Base-by-base conservation (phyloP, 176 grass and related monocot genomes). In the Eleusine coracana region DNA sequence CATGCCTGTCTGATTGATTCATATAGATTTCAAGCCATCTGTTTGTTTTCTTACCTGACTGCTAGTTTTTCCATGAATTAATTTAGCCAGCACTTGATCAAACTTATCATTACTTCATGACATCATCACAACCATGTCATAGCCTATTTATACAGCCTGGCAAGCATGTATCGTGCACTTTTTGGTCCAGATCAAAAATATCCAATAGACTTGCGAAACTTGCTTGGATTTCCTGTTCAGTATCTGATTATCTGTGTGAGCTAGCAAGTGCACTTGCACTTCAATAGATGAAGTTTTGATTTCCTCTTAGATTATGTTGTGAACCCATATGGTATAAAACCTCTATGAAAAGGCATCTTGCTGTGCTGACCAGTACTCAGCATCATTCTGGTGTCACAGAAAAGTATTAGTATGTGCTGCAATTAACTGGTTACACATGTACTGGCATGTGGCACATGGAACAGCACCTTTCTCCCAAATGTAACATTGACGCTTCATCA, bases 1-100 rank as follows among this genome's bases (percentile, higher is more conserved):
- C 50, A 34, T 75, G 7, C 44, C 70, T 36, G 10, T 63, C 64
- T 81, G n/a, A n/a, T 23, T 80, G 77, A 80, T 80, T 84, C 39
- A 17, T 74, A 38, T 68, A 7, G 40, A 49, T 7, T 46, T 34
- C 17, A 74, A n/a, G 23, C 0, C 5, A 25, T 50, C 40, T 77
- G 5, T 65, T 16, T 8, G 42, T 34, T 77, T 2, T 64, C 56
- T 80, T 88, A 45, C 16, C 39, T 40, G 31, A 61, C 4, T 40
- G 29, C 1, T 38, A 31, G 61, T 80, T 80, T 84, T 48, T 61
- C 1, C 1, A 38, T 68, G 18, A 65, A 79, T 64, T 62, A 6
- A 39, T 48, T 42, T 42, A 56, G 8, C 66, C 44, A 83, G 10
- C 75, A 55, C 37, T 78, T 28, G 41, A 71, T 76, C 23, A 68